Evolutionary conservation across 805 yeast species (phyloP), one percentile per base, ranked within the genome.

Genomic region (Candida coquimbonensis): DNA sequence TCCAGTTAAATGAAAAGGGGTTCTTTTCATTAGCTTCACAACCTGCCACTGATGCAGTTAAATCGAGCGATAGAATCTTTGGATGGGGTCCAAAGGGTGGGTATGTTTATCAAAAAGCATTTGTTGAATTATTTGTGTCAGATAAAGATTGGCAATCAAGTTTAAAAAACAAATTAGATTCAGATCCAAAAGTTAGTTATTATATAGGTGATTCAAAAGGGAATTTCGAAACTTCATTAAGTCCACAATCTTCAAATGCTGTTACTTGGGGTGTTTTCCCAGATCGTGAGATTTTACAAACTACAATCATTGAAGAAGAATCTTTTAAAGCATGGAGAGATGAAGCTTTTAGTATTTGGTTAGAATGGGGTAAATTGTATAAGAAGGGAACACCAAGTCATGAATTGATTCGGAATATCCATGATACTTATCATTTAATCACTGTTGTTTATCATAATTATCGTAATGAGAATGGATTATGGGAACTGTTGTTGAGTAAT

Each of bases 241-340:
- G 71, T 1, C 61, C 69, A 1, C 71, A 67, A 19, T 61, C 77
- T 32, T 81, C 88, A 38, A 83, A 82, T 52, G 96, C 93, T 26
- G 95, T 93, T 9, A 93, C 99, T 1, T 93, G 99, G 99, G 99
- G 98, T 51, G 96, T 86, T 3, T 91, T 93, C 73, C 95, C 95
- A 8, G 83, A 83, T 63, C 78, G 89, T 52, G 96, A 88, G 60
- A 82, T 89, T 34, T 77, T 88, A 34, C 97, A 90, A 64, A 86
- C 97, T 0, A 93, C 99, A 0, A 83, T 90, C 50, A 81, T 93
- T 46, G 96, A 90, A 60, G 85, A 80, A 54, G 96, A 89, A 55
- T 87, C 97, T 2, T 91, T 93, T 69, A 77, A 78, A 53, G 96
- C 96, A 0, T 93, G 99, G 99, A 78, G 83, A 54, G 97, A 90